These are phyloP conservation scores for Claviceps spartinae DNA, from an alignment of 2,329 filamentous ascomycete genomes.

Conservation along the genomic window DNA sequence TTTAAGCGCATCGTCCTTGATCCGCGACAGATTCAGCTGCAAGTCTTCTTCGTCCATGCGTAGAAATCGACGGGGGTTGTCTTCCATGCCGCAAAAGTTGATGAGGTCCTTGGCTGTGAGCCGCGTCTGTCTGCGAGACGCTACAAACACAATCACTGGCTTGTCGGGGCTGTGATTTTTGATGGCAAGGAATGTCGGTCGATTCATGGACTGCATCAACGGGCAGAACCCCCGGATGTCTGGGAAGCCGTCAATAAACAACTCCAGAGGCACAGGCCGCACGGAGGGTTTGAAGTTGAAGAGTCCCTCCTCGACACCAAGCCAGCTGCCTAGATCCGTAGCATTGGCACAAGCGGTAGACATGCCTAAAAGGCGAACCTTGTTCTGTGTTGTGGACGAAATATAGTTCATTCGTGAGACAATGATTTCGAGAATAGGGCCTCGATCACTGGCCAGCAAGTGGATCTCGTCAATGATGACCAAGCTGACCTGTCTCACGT, in stretches of 20 bases:
- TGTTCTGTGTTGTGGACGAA: slow-evolving; percentile 78
- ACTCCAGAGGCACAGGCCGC: slow-evolving; percentile 85
- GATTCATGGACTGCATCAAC: slow-evolving; percentile 98
- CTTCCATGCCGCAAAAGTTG: slow-evolving; percentile 96
- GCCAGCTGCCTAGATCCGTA: slow-evolving; percentile 85
- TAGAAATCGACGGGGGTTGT: slow-evolving; percentile 86
- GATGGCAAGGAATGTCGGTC: slow-evolving; percentile 89
- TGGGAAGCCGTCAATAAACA: slow-evolving; percentile 95
- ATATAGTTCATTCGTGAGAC: slow-evolving; percentile 96
- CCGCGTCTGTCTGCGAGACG: slow-evolving; percentile 85
- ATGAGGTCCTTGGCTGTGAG: slow-evolving; percentile 93
- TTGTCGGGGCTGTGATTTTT: slow-evolving; percentile 94
- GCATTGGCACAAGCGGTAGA: slow-evolving; percentile 97
- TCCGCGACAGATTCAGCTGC: slow-evolving; percentile 70
- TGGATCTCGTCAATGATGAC: slow-evolving; percentile 99
- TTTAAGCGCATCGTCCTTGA: slow-evolving; percentile 84
- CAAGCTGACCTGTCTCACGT: slow-evolving; percentile 85
- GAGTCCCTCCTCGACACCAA: slow-evolving; percentile 86
- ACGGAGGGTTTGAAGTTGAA: slow-evolving; percentile 98
- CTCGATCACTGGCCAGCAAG: slow-evolving; percentile 87
- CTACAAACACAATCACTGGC: slow-evolving; percentile 95
- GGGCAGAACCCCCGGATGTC: slow-evolving; percentile 92
- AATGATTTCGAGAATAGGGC: slow-evolving; percentile 96
- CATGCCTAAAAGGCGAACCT: slow-evolving; percentile 92
- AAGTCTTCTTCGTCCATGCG: slow-evolving; percentile 92